A percentile compares a stretch with the other conserved stretches of the same genome.
Conservation (phyloP, 139 green algal genomes). For the Chlorella sp. region DNA sequence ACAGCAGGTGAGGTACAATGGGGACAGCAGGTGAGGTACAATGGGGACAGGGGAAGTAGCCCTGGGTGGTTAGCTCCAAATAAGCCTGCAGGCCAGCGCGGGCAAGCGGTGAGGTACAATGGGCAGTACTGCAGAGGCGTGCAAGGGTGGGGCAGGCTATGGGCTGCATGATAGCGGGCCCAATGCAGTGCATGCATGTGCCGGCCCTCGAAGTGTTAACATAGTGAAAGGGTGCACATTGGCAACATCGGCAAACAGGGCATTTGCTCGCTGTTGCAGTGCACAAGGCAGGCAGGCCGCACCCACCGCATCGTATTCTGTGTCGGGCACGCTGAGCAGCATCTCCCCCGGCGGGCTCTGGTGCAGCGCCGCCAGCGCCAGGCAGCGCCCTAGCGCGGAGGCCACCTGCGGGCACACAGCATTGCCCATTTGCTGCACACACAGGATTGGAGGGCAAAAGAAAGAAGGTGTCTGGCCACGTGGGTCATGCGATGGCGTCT, state of each 20-base stretch:
- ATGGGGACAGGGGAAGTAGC: no score
- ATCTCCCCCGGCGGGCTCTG: constrained; percentile 22
- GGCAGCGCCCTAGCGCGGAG: constrained; percentile 68
- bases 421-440: constrained; percentile 78
- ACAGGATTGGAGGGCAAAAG: no score
- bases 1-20: no score
- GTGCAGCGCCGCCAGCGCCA: constrained; percentile 60
- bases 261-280: background rate
- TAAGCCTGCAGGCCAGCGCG: no score
- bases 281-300: background rate
- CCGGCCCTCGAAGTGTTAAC: background rate
- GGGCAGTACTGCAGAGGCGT: background rate
- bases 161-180: background rate
- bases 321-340: constrained; percentile 53
- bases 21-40: no score
- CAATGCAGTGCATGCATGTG: constrained; percentile 9
- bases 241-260: no score
- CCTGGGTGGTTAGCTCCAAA: no score
- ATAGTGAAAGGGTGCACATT: no score
- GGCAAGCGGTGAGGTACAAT: background rate
- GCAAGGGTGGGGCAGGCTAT: background rate
- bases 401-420: constrained; percentile 74
- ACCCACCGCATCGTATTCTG: constrained; percentile 38
- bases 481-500: no score
- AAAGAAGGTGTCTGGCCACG: no score